Base-by-base conservation (phyloP, 2,329 filamentous ascomycete species). In the Penicillium psychrosexuale region DNA sequence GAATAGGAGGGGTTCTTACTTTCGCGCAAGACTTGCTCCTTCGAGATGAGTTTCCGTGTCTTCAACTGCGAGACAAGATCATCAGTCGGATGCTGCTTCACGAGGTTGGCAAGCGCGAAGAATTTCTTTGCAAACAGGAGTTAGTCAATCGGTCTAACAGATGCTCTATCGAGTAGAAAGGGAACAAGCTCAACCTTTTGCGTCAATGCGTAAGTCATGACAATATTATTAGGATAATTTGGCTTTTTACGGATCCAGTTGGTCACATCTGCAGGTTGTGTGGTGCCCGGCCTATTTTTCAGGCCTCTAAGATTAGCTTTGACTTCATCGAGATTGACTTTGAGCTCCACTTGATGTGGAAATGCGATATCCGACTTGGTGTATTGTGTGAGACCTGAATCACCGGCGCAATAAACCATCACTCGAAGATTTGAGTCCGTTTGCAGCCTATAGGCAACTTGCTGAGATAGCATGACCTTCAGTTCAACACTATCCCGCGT, bases 221-320 rank as follows among this genome's bases (percentile, higher is more conserved):
- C 84, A 57, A 99, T 77, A 47, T 80, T 85, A 69, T 97, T 97
- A 51, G 77, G 77, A 68, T 93, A 95, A 40, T 81, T 80, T 17
- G 80, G 68, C 11, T 85, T 83, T 60, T 84, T 86, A 30, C 90
- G 83, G 43, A 97, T 78, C 56, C 84, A 82, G 61, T 83, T 79
- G 8, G 94, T 99, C 58, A 99, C 88, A 74, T 99, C 94, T 44
- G 90, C 91, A 8, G 94, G 94, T 66, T 91, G 86, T 38, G 94
- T 99, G 42, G 94, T 95, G 22, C 94, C 94, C 7, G 93, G 90
- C 72, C 94, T 96, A 72, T 96, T 97, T 75, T 99, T 99, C 58
- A 99, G 75, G 5, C 94, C 94, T 63, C 94, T 89, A 62, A 96
- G 81, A 70, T 97, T 99, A n/a, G 89, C 88, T 72, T 93, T 94